Base-by-base conservation (phyloP, 1,284 basidiomycete species). In the Fomitopsis schrenkii region DNA sequence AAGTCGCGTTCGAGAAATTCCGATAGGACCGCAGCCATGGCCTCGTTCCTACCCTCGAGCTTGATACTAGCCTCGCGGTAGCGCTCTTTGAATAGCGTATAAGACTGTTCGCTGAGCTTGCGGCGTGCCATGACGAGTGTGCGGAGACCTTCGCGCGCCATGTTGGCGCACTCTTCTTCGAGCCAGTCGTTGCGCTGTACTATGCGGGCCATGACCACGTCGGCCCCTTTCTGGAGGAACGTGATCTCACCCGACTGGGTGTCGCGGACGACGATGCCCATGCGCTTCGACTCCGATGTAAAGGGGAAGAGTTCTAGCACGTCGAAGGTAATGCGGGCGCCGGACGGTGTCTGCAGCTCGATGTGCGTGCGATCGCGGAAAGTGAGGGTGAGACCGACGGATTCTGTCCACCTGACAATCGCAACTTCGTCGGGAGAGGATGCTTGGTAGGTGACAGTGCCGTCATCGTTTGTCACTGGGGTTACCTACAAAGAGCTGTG, bases 391-490 rank as follows among this genome's bases (percentile, higher is more conserved):
- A 99, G 80, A 0, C 97, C 97, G 62, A 99, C 91, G 0, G 94
- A 95, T 69, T 95, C 91, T 1, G 97, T 98, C 95, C 95, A 99
- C 66, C 89, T 86, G n/a, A 99, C 97, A 66, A 99, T 98, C 55
- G 97, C 97, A 36, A 98, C 97, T 78, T 99, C 97, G 71, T 99
- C 97, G 0, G 97, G 97, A 0, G 96, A 98, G 0, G 95, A 97
- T 0, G 97, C 97, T 80, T 99, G 97, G 72, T 99, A 99, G 0
- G 96, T 97, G 46, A 97, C 82, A 0, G 87, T 86, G 6, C 94
- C 95, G 69, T 98, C 97, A 68, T 98, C 97, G 71, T 97, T 95
- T 14, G 83, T 85, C 2, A 98, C 94, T 0, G 97, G 97, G 0
- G 97, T 99, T 48, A 98, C 95, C 94, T 96, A 48, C 1, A 58